A percentile compares a stretch with the other conserved stretches of the same genome.
These are phyloP conservation scores for Triangularia setosa DNA, from an alignment of 2,329 filamentous ascomycete genomes.

Conservation along the genomic window DNA sequence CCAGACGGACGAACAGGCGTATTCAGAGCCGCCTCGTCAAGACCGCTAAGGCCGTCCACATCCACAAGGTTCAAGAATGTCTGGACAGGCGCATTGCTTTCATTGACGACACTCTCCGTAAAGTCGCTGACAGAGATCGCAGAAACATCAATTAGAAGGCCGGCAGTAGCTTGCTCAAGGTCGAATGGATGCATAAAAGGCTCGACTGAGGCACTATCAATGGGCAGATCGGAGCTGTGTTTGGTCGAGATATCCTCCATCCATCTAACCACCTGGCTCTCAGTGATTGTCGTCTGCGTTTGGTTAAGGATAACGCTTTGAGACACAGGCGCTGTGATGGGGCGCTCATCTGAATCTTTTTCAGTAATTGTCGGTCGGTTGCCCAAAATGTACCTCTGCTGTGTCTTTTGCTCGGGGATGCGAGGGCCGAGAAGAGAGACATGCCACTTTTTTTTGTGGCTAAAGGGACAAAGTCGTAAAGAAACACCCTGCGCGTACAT, in stretches of 20 bases:
- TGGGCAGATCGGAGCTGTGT: neutral
- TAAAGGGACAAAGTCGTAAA: conserved; percentile 28
- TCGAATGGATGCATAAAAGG: neutral
- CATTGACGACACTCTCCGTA: too few species aligned
- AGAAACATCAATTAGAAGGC: neutral
- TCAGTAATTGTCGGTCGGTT: conserved; percentile 4
- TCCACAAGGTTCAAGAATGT: neutral
- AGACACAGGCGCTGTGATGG: neutral
- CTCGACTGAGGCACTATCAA: neutral
- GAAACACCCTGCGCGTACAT: conserved; percentile 25
- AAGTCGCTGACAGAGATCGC: neutral
- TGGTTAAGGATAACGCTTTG: neutral
- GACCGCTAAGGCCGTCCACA: neutral
- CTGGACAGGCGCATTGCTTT: too few species aligned
- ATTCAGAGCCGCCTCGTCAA: neutral
- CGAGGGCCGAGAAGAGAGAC: conserved; percentile 10
- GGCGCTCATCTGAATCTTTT: neutral
- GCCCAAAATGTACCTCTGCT: conserved; percentile 1
- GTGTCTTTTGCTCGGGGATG: neutral
- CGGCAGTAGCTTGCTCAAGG: neutral
- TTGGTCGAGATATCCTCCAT: neutral
- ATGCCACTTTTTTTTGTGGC: neutral
- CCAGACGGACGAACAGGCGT: neutral
- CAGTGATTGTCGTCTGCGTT: neutral
- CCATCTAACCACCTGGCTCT: neutral